phyloP scores from a whole-genome alignment of 2,329 filamentous ascomycete genomes.

The Pseudopithomyces chartarum region DNA sequence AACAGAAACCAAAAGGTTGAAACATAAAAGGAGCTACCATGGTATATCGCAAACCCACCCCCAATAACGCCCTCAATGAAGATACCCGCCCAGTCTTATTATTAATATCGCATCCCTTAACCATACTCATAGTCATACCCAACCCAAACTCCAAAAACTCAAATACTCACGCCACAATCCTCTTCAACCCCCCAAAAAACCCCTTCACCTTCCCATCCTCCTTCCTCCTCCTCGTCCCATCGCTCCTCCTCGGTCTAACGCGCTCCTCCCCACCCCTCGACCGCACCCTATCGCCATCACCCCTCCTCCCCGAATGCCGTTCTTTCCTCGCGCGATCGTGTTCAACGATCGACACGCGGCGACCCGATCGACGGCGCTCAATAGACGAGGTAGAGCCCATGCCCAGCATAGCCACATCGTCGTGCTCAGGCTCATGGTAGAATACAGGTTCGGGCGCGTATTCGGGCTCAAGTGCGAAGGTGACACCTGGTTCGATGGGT shows the following conservation, averaged over 20 bases:
- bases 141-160: no score
- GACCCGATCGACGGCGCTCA: constrained; percentile 25
- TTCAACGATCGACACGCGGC: constrained; percentile 32
- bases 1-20: not conserved
- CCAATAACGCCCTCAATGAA: not conserved
- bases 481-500: no score
- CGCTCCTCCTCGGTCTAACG: constrained; percentile 27
- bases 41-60: not conserved
- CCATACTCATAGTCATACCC: no score
- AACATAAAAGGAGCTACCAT: not conserved
- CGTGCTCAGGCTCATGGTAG: constrained; percentile 11
- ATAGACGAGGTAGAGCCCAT: constrained; percentile 32
- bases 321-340: constrained; percentile 36
- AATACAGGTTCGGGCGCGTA: not conserved
- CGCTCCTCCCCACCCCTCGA: constrained; percentile 33
- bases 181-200: constrained; percentile 39
- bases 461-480: not conserved
- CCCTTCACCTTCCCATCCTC: constrained; percentile 35
- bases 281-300: constrained; percentile 33
- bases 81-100: not conserved
- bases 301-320: constrained; percentile 31
- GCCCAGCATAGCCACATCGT: constrained; percentile 32
- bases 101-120: not conserved
- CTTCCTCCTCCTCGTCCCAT: constrained; percentile 36
- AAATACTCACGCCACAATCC: constrained; percentile 20